Evolutionary conservation across 2,329 filamentous ascomycete genomes (phyloP), one percentile per base, ranked within the genome.

Genomic region (Trichoderma koningiopsis): DNA sequence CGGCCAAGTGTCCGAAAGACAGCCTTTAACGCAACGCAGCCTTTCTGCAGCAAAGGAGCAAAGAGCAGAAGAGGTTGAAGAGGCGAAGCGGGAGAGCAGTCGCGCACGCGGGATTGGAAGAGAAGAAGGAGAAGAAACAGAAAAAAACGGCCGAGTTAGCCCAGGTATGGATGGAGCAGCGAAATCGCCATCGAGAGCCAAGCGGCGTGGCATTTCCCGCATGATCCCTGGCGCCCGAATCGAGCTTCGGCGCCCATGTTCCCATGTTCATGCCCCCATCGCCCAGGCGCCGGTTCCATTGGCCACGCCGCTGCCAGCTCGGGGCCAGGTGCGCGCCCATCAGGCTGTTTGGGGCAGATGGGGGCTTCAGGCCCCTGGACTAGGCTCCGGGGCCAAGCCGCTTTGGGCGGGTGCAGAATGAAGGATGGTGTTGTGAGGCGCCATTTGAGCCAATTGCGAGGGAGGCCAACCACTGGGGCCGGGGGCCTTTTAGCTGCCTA

Each of bases 321-420:
- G 56, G 56, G 7, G 29, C 53, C 53, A 22, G 4, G 33, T 56
- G 53, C 53, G 27, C 53, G 53, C 53, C 53, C 53, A 56, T 31
- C 53, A 56, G 16, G 29, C 53, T 14, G 47, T 35, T 27, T 33
- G 24, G 57, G 59, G 40, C 55, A 59, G 56, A 40, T 60, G 37
- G 56, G 29, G 47, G 65, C 65, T 61, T 68, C 56, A 68, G 33
- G 57, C 68, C 68, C 68, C 68, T 70, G 68, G 62, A 19, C 68
- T 70, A 70, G 49, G 40, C 55, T 55, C 43, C 35, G 60, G 37
- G 37, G 68, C 62, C 57, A 56, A 49, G 68, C 68, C 68, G 19
- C 11, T 70, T 70, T 49, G 52, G 68, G 68, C 43, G 63, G 57
- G 63, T 68, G 63, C 31, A 66, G 63, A 66, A 66, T 66, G 63